These are phyloP conservation scores for Penicillium sp. DNA, from an alignment of 2,329 filamentous ascomycete genomes.

Conservation along the genomic window DNA sequence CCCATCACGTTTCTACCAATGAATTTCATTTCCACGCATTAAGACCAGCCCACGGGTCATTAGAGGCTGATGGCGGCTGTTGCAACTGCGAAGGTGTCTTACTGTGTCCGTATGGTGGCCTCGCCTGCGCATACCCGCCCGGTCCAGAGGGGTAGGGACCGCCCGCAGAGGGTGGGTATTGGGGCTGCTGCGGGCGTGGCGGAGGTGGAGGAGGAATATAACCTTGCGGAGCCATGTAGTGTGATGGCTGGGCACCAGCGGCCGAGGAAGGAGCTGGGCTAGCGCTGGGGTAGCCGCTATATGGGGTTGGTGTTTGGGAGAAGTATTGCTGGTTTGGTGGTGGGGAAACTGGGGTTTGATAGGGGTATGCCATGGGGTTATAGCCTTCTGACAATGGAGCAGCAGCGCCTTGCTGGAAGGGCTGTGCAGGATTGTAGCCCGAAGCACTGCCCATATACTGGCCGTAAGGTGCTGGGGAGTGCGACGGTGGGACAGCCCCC, in stretches of 20 bases:
- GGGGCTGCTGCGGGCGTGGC: slow-evolving; percentile 58
- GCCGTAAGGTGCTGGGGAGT: slow-evolving; percentile 37
- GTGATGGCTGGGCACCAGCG: slow-evolving; percentile 36
- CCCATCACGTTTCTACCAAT: background rate
- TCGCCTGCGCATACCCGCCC: slow-evolving; percentile 54
- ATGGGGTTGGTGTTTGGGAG: slow-evolving; percentile 34
- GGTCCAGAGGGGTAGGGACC: slow-evolving; percentile 55
- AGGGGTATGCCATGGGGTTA: slow-evolving; percentile 52
- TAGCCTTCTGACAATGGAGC: slow-evolving; percentile 45
- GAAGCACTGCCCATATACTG: slow-evolving; percentile 31
- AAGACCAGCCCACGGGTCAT: slow-evolving; percentile 69
- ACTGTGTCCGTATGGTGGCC: slow-evolving; percentile 44
- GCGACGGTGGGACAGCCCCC: slow-evolving; percentile 29
- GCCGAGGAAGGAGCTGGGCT: slow-evolving; percentile 29
- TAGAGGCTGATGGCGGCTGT: slow-evolving; percentile 30
- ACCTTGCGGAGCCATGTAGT: slow-evolving; percentile 55
- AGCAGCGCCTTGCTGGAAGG: slow-evolving; percentile 44
- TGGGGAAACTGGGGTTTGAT: slow-evolving; percentile 41
- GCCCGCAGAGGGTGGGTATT: slow-evolving; percentile 43
- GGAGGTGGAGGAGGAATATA: slow-evolving; percentile 68
- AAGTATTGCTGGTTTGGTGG: slow-evolving; percentile 44
- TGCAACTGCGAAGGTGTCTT: slow-evolving; percentile 40
- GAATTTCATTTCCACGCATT: slow-evolving; percentile 62
- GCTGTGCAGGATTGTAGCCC: slow-evolving; percentile 31
- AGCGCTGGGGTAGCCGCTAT: slow-evolving; percentile 34